phyloP scores from a whole-genome alignment of 1,284 basidiomycete species.

The Pterula multifida region DNA sequence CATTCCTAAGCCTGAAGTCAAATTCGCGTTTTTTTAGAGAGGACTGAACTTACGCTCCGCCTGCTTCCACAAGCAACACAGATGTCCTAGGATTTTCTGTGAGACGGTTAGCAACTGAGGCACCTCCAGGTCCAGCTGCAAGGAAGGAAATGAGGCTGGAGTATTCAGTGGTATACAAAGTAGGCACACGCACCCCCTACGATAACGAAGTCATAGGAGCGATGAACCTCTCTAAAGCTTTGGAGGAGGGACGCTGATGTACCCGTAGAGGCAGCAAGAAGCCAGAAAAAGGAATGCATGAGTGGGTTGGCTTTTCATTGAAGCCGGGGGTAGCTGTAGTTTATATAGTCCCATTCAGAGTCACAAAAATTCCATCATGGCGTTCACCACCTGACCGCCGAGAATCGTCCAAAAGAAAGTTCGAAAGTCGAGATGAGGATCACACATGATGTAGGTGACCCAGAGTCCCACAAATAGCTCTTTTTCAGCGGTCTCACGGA shows the following conservation, averaged over 20 bases:
- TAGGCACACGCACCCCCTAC: slow-evolving; percentile 11
- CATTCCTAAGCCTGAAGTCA: slow-evolving; percentile 18
- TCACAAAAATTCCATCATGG: too few species aligned
- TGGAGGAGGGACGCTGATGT: not conserved
- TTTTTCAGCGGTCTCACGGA: too few species aligned
- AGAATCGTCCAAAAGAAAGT: too few species aligned
- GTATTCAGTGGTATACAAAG: not conserved
- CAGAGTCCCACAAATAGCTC: too few species aligned
- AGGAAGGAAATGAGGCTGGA: not conserved
- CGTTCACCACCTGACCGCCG: too few species aligned
- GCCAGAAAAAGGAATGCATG: not conserved
- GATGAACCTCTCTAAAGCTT: not conserved
- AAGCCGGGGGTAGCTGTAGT: too few species aligned
- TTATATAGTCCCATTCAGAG: too few species aligned
- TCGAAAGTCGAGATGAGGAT: too few species aligned
- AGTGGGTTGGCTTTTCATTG: too few species aligned
- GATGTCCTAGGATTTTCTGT: slow-evolving; percentile 22
- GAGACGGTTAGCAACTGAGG: slow-evolving; percentile 26
- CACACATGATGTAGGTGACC: too few species aligned
- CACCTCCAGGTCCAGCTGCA: slow-evolving; percentile 14
- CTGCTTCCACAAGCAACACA: slow-evolving; percentile 27
- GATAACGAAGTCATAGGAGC: slow-evolving; percentile 13
- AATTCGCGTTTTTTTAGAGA: too few species aligned
- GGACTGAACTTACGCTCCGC: slow-evolving; percentile 12
- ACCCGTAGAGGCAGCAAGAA: not conserved